Percentiles rank a stretch among this genome's conserved stretches.
These are phyloP conservation scores for Kluyveromyces nonfermentans DNA, from an alignment of 805 yeast species.

Conservation along the genomic window DNA sequence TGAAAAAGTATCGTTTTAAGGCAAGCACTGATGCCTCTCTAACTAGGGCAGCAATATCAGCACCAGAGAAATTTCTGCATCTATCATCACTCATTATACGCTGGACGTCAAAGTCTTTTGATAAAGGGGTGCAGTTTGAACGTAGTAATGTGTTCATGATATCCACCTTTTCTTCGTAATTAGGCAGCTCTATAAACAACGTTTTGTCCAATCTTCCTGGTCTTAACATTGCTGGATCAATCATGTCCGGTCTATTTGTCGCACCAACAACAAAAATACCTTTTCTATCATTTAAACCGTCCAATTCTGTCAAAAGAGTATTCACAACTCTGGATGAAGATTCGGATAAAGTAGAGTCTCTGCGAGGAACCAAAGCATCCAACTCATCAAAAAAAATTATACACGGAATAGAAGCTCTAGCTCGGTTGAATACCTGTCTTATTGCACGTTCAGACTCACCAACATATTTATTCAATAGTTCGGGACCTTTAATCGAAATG, in stretches of 20 bases:
- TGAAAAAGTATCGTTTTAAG: slow-evolving; percentile 63
- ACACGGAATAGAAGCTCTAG: slow-evolving; percentile 88
- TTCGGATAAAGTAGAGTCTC: slow-evolving; percentile 83
- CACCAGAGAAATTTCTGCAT: slow-evolving; percentile 89
- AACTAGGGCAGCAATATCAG: slow-evolving; percentile 85
- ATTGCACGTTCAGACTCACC: slow-evolving; percentile 95
- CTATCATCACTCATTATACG: slow-evolving; percentile 63
- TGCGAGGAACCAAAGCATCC: slow-evolving; percentile 90
- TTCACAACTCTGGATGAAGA: slow-evolving; percentile 90
- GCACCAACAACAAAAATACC: slow-evolving; percentile 96
- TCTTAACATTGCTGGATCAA: slow-evolving; percentile 95
- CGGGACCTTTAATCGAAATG: slow-evolving; percentile 94
- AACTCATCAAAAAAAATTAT: slow-evolving; percentile 92
- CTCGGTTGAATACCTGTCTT: slow-evolving; percentile 85
- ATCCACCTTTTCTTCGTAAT: slow-evolving; percentile 65
- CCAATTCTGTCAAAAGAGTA: slow-evolving; percentile 86
- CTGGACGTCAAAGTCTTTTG: slow-evolving; percentile 47
- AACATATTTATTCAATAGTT: slow-evolving; percentile 83
- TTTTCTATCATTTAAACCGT: slow-evolving; percentile 84
- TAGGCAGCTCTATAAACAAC: slow-evolving; percentile 82
- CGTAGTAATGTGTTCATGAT: slow-evolving; percentile 69
- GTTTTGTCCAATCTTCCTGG: slow-evolving; percentile 96
- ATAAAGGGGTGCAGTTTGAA: slow-evolving; percentile 69
- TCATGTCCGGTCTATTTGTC: slow-evolving; percentile 95
- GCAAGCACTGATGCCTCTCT: slow-evolving; percentile 93